A percentile compares a stretch with the other conserved stretches of the same genome.
Conservation (phyloP, 2,329 filamentous ascomycete genomes). For the Colletotrichum tabaci region DNA sequence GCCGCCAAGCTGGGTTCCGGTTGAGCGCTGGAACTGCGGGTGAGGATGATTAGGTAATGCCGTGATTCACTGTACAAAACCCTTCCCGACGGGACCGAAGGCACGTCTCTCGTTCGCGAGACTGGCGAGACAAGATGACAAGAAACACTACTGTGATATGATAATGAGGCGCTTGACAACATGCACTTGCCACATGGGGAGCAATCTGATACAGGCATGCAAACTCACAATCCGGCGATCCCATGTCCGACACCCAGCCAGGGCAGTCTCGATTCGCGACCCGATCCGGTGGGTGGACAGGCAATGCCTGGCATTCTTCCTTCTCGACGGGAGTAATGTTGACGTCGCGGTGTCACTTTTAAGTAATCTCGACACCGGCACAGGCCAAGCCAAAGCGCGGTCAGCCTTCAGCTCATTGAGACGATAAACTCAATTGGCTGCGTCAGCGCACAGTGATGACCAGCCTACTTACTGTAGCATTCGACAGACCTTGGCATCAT, state of each 20-base stretch:
- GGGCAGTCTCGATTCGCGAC: constrained; percentile 11
- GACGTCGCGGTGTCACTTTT: constrained; percentile 29
- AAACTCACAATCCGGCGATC: constrained; percentile 24
- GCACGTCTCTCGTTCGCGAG: neutral
- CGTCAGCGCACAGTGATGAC: constrained; percentile 21
- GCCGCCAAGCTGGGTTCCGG: neutral
- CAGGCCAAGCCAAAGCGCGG: constrained; percentile 27
- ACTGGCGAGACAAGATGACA: constrained; percentile 2
- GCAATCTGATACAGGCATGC: constrained; percentile 11
- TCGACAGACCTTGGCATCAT: constrained; percentile 24
- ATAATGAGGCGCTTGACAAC: neutral
- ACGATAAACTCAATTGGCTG: constrained; percentile 37
- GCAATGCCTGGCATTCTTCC: constrained; percentile 21
- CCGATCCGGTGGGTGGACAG: constrained; percentile 22
- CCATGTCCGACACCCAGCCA: constrained; percentile 12
- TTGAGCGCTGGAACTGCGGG: constrained; percentile 8
- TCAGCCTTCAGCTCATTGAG: constrained; percentile 26
- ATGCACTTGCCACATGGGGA: neutral
- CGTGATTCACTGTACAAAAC: neutral
- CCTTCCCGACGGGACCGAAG: constrained; percentile 31
- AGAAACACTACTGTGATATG: neutral
- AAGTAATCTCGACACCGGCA: constrained; percentile 22
- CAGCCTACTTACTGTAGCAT: constrained; percentile 1
- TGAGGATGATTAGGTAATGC: constrained; percentile 4
- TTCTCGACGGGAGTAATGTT: constrained; percentile 11